Evolutionary conservation across 306 rosid species (phyloP).

Genomic region (Ammopiptanthus mongolicus): DNA sequence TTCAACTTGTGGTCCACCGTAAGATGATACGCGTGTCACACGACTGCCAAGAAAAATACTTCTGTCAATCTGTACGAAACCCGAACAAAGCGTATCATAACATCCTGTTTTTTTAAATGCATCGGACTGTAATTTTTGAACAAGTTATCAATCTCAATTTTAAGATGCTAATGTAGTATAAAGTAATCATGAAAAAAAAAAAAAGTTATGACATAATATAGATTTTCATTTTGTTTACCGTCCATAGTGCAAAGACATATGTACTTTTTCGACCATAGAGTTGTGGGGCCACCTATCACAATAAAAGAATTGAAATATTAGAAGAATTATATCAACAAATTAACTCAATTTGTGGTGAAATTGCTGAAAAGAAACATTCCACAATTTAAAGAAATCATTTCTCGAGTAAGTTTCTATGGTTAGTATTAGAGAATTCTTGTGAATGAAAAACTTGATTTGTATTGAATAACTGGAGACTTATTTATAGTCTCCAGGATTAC

Average conservation of each 20-base stretch:
- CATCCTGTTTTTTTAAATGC: conserved; percentile 1
- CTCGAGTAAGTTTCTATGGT: too few species aligned
- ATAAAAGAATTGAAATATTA: background rate
- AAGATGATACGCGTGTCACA: background rate
- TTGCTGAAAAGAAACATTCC: too few species aligned
- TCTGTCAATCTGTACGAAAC: background rate
- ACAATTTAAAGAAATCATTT: too few species aligned
- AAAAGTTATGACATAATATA: background rate
- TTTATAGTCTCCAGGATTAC: too few species aligned
- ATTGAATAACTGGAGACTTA: too few species aligned
- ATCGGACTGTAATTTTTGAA: background rate
- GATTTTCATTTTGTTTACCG: background rate
- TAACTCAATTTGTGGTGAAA: background rate
- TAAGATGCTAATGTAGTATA: background rate
- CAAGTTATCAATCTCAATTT: background rate
- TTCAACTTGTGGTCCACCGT: background rate
- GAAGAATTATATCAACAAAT: background rate
- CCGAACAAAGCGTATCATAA: background rate
- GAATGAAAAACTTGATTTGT: too few species aligned
- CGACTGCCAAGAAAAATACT: background rate
- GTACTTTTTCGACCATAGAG: background rate
- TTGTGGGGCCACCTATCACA: background rate
- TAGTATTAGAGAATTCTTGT: too few species aligned
- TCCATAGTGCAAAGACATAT: too few species aligned
- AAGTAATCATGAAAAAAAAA: background rate